Evolutionary conservation across 2,329 filamentous ascomycete species (phyloP).

Genomic region (Metarhizium robertsii): DNA sequence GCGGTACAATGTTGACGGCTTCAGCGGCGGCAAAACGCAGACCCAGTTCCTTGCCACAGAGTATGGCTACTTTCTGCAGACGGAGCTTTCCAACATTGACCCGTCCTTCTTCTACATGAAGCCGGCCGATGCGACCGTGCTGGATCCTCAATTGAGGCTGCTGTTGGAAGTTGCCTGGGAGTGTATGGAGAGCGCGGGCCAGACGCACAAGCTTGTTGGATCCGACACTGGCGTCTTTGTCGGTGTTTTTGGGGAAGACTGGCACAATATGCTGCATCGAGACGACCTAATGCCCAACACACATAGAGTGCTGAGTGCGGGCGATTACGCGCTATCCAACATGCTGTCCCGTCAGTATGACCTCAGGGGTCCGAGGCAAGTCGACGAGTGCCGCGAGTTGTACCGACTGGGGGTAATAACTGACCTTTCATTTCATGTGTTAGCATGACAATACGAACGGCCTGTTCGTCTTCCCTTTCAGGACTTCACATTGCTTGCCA

Average conservation of each 20-base stretch:
- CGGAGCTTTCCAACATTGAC: constrained; percentile 19
- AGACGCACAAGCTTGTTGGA: not conserved
- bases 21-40: constrained; percentile 9
- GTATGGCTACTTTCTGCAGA: constrained; percentile 17
- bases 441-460: constrained; percentile 25
- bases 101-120: constrained; percentile 21
- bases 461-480: constrained; percentile 26
- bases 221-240: constrained; percentile 4
- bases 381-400: not conserved
- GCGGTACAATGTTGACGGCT: constrained; percentile 18
- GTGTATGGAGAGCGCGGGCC: constrained; percentile 8
- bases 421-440: not conserved
- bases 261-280: constrained; percentile 1
- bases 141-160: constrained; percentile 22
- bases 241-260: constrained; percentile 5
- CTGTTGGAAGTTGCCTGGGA: constrained; percentile 20
- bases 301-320: constrained; percentile 7
- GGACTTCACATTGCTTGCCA: constrained; percentile 27
- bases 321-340: constrained; percentile 14
- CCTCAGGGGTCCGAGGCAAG: constrained; percentile 7
- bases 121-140: constrained; percentile 14
- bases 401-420: not conserved
- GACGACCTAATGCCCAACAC: not conserved
- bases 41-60: constrained; percentile 7
- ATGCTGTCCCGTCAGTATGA: constrained; percentile 12